Conservation (phyloP, 306 rosid species). For the Vicia sativa region DNA sequence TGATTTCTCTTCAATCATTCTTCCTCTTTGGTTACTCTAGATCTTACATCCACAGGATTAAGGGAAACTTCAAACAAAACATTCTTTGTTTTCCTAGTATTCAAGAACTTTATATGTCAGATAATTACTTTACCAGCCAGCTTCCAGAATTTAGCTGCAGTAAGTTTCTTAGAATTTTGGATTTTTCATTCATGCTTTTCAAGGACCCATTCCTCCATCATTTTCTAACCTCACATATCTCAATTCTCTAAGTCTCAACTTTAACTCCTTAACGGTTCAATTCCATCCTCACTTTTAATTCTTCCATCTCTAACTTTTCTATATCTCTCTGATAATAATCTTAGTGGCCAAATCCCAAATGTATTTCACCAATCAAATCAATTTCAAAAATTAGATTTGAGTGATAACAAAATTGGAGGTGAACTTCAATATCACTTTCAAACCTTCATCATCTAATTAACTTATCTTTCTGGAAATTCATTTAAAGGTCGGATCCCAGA, state of each 20-base stretch:
- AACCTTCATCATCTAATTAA: background rate
- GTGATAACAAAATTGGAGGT: background rate
- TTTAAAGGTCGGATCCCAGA: too few relatives aligned
- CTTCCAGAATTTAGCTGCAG: conserved; percentile 14
- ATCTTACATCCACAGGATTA: background rate
- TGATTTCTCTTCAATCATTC: background rate
- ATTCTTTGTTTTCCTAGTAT: conserved; percentile 1
- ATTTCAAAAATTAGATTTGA: background rate
- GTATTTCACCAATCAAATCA: background rate
- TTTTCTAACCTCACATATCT: too few relatives aligned
- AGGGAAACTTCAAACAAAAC: background rate
- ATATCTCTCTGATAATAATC: background rate
- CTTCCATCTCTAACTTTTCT: too few relatives aligned
- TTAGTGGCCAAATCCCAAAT: background rate
- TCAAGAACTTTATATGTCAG: background rate
- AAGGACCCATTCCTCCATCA: too few relatives aligned
- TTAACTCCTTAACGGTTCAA: too few relatives aligned
- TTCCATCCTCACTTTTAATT: too few relatives aligned
- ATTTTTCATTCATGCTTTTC: background rate
- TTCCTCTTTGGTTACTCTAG: too few relatives aligned
- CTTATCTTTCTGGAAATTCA: too few relatives aligned
- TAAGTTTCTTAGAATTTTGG: background rate
- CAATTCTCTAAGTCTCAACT: too few relatives aligned
- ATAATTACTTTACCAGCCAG: background rate
- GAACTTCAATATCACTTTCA: too few relatives aligned